Conservation (phyloP, 495 filamentous ascomycete genomes). For the Podospora didyma region DNA sequence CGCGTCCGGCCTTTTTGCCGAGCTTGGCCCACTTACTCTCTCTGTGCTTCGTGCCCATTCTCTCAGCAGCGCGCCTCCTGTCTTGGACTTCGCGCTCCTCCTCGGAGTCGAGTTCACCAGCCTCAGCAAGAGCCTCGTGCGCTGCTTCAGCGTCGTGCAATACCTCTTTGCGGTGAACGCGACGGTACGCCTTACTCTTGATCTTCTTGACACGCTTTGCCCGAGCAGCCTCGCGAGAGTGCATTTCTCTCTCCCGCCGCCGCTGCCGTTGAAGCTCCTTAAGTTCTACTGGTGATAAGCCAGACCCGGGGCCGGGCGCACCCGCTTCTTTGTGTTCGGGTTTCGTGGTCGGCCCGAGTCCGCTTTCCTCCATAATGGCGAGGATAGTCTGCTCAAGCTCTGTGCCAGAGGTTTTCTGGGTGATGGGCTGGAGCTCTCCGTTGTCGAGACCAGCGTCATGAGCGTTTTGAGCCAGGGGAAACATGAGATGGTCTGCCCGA, state of each 20-base stretch:
- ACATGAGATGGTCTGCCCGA: slow-evolving; percentile 85
- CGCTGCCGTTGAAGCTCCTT: slow-evolving; percentile 70
- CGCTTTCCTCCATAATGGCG: slow-evolving; percentile 83
- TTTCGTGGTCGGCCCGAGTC: slow-evolving; percentile 52
- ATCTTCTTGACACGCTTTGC: slow-evolving; percentile 96
- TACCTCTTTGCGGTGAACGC: slow-evolving; percentile 84
- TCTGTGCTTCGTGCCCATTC: slow-evolving; percentile 83
- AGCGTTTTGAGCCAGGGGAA: slow-evolving; percentile 76
- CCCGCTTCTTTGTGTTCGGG: slow-evolving; percentile 46
- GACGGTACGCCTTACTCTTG: slow-evolving; percentile 89
- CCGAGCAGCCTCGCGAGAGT: slow-evolving; percentile 86
- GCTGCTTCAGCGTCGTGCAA: slow-evolving; percentile 70
- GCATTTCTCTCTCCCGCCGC: slow-evolving; percentile 72
- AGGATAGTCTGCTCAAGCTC: slow-evolving; percentile 82
- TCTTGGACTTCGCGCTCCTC: slow-evolving; percentile 78
- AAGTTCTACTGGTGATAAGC: slow-evolving; percentile 63
- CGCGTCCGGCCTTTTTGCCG: slow-evolving; percentile 71
- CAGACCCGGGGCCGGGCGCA: slow-evolving; percentile 67
- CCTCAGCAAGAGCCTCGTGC: slow-evolving; percentile 58
- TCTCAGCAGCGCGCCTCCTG: slow-evolving; percentile 73
- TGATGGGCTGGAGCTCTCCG: slow-evolving; percentile 51
- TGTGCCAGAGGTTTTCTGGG: slow-evolving; percentile 57
- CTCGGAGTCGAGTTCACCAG: slow-evolving; percentile 63
- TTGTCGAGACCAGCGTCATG: slow-evolving; percentile 46
- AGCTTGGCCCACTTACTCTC: slow-evolving; percentile 96